phyloP scores from a whole-genome alignment of 148 eudicot species.

The Gaultheria prostrata region DNA sequence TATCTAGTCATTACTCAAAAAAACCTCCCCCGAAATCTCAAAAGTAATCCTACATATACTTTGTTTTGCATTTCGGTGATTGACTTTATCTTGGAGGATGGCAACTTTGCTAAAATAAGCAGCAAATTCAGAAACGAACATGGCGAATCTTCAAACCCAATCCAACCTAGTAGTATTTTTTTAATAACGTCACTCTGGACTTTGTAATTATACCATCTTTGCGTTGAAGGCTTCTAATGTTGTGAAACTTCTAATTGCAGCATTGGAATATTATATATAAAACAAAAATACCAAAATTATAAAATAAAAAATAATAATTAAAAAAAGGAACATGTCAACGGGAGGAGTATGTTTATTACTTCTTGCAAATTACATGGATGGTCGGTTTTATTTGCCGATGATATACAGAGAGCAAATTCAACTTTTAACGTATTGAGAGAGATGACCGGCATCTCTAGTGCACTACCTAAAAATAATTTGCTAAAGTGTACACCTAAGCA shows the following conservation, averaged over 20 bases:
- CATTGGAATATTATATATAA: background rate
- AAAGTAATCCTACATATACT: no score
- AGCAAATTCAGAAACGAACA: background rate
- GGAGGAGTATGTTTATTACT: background rate
- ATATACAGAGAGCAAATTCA: background rate
- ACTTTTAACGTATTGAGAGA: background rate
- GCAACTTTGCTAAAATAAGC: background rate
- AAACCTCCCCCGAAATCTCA: no score
- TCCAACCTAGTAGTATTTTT: background rate
- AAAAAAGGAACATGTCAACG: background rate
- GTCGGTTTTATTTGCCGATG: background rate
- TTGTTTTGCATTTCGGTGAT: no score
- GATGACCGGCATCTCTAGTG: no score
- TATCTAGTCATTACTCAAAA: no score
- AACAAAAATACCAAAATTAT: background rate
- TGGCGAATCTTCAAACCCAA: background rate
- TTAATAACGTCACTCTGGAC: background rate
- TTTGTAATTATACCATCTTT: background rate
- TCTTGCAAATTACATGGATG: background rate
- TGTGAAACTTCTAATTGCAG: background rate
- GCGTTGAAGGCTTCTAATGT: background rate
- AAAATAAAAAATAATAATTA: background rate
- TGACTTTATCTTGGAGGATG: background rate
- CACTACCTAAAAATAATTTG: no score
- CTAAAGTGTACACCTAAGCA: no score